Base-by-base conservation (phyloP, 75 land plant genomes). In the Selaginella tamariscina region DNA sequence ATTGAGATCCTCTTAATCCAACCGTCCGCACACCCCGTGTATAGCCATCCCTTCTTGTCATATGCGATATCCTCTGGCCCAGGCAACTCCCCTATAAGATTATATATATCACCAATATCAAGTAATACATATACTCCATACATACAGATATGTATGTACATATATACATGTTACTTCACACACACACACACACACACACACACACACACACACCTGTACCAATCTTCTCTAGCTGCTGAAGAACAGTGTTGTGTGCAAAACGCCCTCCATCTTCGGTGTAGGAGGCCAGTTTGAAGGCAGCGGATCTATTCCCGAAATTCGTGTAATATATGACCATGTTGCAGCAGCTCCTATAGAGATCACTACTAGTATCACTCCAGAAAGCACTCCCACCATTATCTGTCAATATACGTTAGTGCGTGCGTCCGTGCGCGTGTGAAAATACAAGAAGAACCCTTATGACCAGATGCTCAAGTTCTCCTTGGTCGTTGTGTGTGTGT, bases 21-120 rank as follows among this genome's bases (percentile, higher is more conserved):
- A 8, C 91, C 91, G 69, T 87, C 91, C 32, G 77, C 68, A 13
- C 79, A 80, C 0, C 81, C 81, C 0, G 86, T 79, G 56, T 80
- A 82, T 54, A 87, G 28, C 28, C 32, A 2, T 5, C 81, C 83
- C 0, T 15, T 65, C 32, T 26, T 54, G 30, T 79, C 86, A 32
- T 79, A 71, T 27, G 56, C 68, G 0, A 84, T 54, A 68, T 79
- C 88, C 54, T 86, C 88, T 13, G 86, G 85, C 0, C 75, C 69
- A 2, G 55, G 67, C 44, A 86, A 22, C 1, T 63, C 32, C 11
- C 85, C 88, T 27, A 73, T 79, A n/a, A n/a, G n/a, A n/a, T n/a
- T n/a, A n/a, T n/a, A n/a, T n/a, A n/a, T n/a, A n/a, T n/a, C n/a
- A n/a, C n/a, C n/a, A n/a, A n/a, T n/a, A n/a, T n/a, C n/a, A n/a